A percentile compares a stretch with the other conserved stretches of the same genome.
Conservation (phyloP, 176 grass and related monocot species). For the Hordeum marinum region DNA sequence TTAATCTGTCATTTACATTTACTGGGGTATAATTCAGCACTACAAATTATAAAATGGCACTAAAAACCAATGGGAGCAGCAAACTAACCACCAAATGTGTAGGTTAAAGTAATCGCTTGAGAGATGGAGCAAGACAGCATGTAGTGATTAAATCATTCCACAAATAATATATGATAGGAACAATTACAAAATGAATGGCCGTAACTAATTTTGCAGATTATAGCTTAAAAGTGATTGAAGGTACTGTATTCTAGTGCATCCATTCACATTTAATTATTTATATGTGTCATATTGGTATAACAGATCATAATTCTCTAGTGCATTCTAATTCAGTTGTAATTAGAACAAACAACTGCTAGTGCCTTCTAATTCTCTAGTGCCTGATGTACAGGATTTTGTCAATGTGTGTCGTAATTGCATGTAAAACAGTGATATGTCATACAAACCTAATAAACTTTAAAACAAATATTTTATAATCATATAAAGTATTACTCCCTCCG, state of each 20-base stretch:
- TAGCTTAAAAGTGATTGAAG: background rate
- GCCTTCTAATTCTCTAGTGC: background rate
- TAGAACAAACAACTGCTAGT: background rate
- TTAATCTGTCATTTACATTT: background rate
- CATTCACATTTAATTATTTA: background rate
- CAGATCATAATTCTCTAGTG: background rate
- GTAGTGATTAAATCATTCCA: background rate
- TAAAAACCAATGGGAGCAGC: background rate
- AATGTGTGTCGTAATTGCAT: background rate
- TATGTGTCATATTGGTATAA: background rate
- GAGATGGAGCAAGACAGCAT: background rate
- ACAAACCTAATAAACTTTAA: background rate
- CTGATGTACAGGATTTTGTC: no score
- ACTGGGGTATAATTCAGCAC: background rate
- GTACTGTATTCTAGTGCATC: background rate
- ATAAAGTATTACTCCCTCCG: background rate
- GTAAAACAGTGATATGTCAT: background rate
- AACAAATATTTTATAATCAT: background rate
- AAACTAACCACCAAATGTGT: slow-evolving; percentile 10
- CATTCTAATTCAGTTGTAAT: background rate
- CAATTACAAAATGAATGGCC: background rate
- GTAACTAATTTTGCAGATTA: background rate
- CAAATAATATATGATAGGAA: background rate
- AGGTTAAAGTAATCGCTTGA: background rate
- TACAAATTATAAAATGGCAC: background rate